A percentile compares a stretch with the other conserved stretches of the same genome.
These are phyloP conservation scores for Xanthoceras sorbifolium DNA, from an alignment of 345 rosid species.

Conservation along the genomic window DNA sequence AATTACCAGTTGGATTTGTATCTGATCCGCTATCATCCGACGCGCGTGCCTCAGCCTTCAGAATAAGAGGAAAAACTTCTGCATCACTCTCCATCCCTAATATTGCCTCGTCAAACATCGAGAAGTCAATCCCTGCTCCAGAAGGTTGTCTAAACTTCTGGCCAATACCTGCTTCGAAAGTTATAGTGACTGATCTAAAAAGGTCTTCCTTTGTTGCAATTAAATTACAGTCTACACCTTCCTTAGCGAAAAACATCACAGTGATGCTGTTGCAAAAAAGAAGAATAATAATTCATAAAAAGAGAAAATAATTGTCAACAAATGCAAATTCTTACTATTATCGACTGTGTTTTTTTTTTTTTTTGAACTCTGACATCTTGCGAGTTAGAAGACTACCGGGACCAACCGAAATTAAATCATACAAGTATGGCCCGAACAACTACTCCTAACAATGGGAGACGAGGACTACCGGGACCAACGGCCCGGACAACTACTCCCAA, in stretches of 20 bases:
- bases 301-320: background rate
- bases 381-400: too few relatives aligned
- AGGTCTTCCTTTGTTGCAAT: constrained; percentile 39
- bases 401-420: too few relatives aligned
- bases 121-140: constrained; percentile 53
- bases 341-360: too few relatives aligned
- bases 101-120: constrained; percentile 39
- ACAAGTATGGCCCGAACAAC: too few relatives aligned
- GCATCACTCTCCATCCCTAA: constrained; percentile 26
- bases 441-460: too few relatives aligned
- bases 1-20: constrained; percentile 34
- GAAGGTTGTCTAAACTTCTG: constrained; percentile 57
- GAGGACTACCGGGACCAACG: too few relatives aligned
- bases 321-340: background rate
- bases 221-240: constrained; percentile 41
- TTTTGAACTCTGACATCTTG: too few relatives aligned
- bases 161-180: constrained; percentile 51
- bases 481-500: too few relatives aligned
- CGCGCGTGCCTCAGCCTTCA: constrained; percentile 47
- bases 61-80: constrained; percentile 48
- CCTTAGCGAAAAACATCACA: constrained; percentile 47
- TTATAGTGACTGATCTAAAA: constrained; percentile 31
- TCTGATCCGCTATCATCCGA: constrained; percentile 23
- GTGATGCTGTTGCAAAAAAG: constrained; percentile 42
- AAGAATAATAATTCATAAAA: background rate